A percentile compares a stretch with the other conserved stretches of the same genome.
phyloP scores from a whole-genome alignment of 345 rosid species.

The Cochlearia excelsa region DNA sequence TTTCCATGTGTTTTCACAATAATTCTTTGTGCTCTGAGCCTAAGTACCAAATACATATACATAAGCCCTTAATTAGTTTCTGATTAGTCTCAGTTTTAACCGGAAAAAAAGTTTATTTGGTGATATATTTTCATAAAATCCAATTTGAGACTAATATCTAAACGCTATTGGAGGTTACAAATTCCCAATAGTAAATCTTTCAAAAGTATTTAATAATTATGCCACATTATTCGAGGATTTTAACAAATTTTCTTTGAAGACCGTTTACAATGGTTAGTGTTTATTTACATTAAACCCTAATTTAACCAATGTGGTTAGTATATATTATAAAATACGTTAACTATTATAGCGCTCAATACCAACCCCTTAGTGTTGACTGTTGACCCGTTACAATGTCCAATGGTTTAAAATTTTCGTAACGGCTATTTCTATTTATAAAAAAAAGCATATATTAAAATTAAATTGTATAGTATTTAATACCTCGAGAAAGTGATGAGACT shows the following conservation, averaged over 20 bases:
- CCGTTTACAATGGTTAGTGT: not conserved
- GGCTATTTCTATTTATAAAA: slow-evolving; percentile 11
- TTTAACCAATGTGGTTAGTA: not conserved
- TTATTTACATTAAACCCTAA: not conserved
- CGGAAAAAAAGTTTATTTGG: no score
- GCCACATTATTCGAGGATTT: not conserved
- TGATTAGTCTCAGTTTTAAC: no score
- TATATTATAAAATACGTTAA: not conserved
- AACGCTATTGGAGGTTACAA: not conserved
- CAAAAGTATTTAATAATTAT: not conserved
- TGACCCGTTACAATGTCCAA: slow-evolving; percentile 28
- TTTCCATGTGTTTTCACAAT: slow-evolving; percentile 25
- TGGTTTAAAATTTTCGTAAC: slow-evolving; percentile 26
- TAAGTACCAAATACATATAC: not conserved
- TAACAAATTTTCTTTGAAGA: not conserved
- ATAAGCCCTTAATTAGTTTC: no score
- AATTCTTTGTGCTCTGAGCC: slow-evolving; percentile 22
- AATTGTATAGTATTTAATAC: slow-evolving; percentile 19
- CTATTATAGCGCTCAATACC: no score
- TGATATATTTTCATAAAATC: no score
- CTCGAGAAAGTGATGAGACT: slow-evolving; percentile 35
- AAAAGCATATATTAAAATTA: not conserved
- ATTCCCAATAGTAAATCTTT: not conserved
- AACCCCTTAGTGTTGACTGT: slow-evolving; percentile 9
- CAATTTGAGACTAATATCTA: no score